Percentiles rank a stretch among this genome's conserved stretches.
Conservation (phyloP, 148 eudicot genomes). For the Rhododendron simsii region DNA sequence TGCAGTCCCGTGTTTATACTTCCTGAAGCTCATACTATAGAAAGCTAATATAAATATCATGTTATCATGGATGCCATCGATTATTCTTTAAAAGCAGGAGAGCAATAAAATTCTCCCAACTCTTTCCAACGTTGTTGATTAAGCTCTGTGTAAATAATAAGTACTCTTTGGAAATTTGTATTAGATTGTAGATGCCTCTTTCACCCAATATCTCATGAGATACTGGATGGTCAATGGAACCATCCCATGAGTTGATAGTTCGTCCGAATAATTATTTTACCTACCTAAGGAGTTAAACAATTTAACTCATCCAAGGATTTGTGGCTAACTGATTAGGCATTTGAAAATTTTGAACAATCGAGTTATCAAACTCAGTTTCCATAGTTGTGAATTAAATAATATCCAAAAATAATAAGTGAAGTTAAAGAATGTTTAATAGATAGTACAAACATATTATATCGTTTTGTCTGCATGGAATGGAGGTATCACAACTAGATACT, state of each 20-base stretch:
- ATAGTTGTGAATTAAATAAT: neutral
- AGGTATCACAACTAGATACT: neutral
- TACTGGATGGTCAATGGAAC: neutral
- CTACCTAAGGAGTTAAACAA: neutral
- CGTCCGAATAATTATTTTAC: neutral
- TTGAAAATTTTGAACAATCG: neutral
- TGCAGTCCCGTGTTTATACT: neutral
- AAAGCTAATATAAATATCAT: neutral
- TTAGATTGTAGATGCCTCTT: neutral
- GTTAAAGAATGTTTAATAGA: neutral
- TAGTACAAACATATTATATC: too few relatives aligned
- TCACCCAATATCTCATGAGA: neutral
- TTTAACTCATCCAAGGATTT: neutral
- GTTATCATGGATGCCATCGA: neutral
- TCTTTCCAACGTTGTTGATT: neutral
- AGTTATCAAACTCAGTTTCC: neutral
- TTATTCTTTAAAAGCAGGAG: neutral
- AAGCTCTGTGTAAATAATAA: neutral
- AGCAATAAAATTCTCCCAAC: neutral
- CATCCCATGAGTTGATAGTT: neutral
- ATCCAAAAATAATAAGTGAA: neutral
- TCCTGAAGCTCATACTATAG: neutral
- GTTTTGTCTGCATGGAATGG: neutral
- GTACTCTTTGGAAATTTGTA: neutral
- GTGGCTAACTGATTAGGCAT: neutral